These are phyloP conservation scores for Mitragyna speciosa DNA, from an alignment of 257 asterid species.

Conservation along the genomic window DNA sequence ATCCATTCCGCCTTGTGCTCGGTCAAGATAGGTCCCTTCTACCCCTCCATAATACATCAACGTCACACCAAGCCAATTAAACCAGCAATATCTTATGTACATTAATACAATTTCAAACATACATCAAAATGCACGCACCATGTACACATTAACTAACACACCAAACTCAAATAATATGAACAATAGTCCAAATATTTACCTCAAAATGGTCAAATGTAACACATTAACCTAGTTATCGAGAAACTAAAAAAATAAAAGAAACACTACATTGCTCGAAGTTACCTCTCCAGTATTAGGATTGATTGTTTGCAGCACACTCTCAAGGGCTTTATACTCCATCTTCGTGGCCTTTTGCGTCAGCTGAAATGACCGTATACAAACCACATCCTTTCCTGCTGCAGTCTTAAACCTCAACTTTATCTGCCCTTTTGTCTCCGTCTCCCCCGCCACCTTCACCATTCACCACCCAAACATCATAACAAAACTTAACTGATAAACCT, in stretches of 20 bases:
- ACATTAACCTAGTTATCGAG: not conserved
- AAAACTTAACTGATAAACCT: not conserved
- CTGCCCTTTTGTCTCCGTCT: constrained; percentile 98
- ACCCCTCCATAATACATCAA: not conserved
- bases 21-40: not conserved
- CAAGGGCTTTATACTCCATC: constrained; percentile 98
- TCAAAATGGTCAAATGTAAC: not conserved
- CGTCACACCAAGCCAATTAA: not conserved
- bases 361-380: constrained; percentile 97
- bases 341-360: constrained; percentile 93
- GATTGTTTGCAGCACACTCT: constrained; percentile 92
- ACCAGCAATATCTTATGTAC: too few relatives aligned
- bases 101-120: too few relatives aligned
- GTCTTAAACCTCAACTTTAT: constrained; percentile 96
- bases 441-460: constrained; percentile 83
- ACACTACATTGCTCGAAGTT: constrained; percentile 5
- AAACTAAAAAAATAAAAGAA: not conserved
- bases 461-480: not conserved
- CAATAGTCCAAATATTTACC: not conserved
- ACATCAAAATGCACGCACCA: too few relatives aligned
- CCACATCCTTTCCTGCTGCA: constrained; percentile 96
- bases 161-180: not conserved
- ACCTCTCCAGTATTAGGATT: constrained; percentile 99
- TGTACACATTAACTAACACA: too few relatives aligned
- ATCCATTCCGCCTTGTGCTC: not conserved